Conservation (phyloP, 148 eudicot species). For the Arctostaphylos glauca region DNA sequence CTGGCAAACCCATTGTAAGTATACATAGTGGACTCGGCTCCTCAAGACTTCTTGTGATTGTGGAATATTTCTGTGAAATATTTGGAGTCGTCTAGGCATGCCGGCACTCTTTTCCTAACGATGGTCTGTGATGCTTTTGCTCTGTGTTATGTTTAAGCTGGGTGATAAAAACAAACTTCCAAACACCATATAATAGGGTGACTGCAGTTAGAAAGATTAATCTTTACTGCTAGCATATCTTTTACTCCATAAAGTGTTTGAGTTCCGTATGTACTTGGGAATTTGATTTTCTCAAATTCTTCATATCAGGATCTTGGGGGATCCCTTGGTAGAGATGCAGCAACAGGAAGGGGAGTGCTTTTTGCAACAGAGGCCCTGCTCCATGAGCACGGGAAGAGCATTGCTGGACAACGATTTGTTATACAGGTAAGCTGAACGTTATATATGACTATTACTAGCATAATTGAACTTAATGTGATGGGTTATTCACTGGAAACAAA, state of each 20-base stretch:
- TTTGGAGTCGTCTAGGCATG: not conserved
- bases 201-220: not conserved
- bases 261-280: not conserved
- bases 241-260: not conserved
- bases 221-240: not conserved
- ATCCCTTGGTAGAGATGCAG: slow-evolving; percentile 98
- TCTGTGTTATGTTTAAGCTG: not conserved
- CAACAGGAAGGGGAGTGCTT: slow-evolving; percentile 96
- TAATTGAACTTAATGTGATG: not conserved
- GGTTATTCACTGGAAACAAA: slow-evolving; percentile 1
- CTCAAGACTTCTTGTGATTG: not conserved
- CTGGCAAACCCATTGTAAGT: slow-evolving; percentile 97
- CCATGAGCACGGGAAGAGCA: slow-evolving; percentile 73
- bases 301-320: slow-evolving; percentile 89
- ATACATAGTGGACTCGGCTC: not conserved
- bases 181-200: not conserved
- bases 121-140: not conserved
- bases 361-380: slow-evolving; percentile 93
- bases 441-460: not conserved
- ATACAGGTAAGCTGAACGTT: slow-evolving; percentile 81
- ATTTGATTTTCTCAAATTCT: slow-evolving; percentile 1
- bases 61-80: not conserved
- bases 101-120: not conserved
- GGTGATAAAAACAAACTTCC: not conserved
- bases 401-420: slow-evolving; percentile 87